A percentile compares a stretch with the other conserved stretches of the same genome.
Evolutionary conservation across 108 stramenopile genomes (phyloP).

Genomic region (Mayamaea pseudoterrestris): DNA sequence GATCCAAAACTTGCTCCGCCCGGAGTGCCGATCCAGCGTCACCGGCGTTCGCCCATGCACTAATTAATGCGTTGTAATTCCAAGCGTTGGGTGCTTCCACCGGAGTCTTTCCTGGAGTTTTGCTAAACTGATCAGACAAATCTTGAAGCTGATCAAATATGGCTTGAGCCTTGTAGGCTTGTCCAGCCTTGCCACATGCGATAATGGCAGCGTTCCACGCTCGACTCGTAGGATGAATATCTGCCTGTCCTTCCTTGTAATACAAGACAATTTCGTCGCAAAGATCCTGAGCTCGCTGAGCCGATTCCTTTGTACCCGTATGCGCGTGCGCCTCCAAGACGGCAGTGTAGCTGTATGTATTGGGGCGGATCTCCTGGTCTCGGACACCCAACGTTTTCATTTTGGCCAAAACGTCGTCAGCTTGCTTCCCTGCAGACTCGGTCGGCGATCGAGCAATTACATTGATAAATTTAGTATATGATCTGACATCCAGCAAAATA

Average conservation of each 20-base stretch:
- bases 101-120: no score
- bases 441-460: constrained; percentile 36
- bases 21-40: constrained; percentile 32
- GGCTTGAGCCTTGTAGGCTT: constrained; percentile 35
- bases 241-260: constrained; percentile 16
- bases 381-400: constrained; percentile 28
- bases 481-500: constrained; percentile 41
- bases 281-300: constrained; percentile 18
- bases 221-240: constrained; percentile 16
- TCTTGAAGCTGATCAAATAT: constrained; percentile 16
- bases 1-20: constrained; percentile 48
- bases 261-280: constrained; percentile 21
- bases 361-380: constrained; percentile 23
- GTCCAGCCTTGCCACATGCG: constrained; percentile 40
- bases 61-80: constrained; percentile 27
- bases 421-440: constrained; percentile 33
- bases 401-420: constrained; percentile 30
- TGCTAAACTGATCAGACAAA: not conserved
- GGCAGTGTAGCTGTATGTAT: constrained; percentile 67
- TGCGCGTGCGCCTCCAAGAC: constrained; percentile 69
- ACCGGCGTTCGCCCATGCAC: constrained; percentile 46
- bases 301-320: constrained; percentile 38
- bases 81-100: not conserved
- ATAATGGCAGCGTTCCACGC: constrained; percentile 28
- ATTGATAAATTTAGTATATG: constrained; percentile 60